Evolutionary conservation across 805 yeast species (phyloP).

Genomic region (Torulaspora delbrueckii): DNA sequence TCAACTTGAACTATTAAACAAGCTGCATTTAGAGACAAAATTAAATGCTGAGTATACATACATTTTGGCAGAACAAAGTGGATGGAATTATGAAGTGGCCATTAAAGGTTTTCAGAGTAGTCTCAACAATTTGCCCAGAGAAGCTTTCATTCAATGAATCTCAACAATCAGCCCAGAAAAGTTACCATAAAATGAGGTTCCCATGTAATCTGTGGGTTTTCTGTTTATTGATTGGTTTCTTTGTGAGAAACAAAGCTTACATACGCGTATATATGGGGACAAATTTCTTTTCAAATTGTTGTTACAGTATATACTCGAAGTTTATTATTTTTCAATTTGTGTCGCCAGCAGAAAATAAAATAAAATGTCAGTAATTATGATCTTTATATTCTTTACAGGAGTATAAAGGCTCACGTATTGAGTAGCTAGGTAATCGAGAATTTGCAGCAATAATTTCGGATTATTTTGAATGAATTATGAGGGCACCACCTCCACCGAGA

Average conservation of each 20-base stretch:
- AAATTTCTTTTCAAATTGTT: background rate
- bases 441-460: background rate
- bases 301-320: background rate
- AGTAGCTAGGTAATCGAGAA: too few relatives aligned
- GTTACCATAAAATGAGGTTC: too few relatives aligned
- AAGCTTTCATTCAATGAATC: constrained; percentile 42
- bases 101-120: constrained; percentile 65
- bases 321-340: background rate
- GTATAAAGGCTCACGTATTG: too few relatives aligned
- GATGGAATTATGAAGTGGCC: constrained; percentile 73
- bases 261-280: background rate
- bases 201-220: background rate
- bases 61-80: constrained; percentile 82
- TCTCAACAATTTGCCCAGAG: constrained; percentile 52
- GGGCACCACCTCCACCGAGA: constrained; percentile 34
- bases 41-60: constrained; percentile 73
- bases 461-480: constrained; percentile 19
- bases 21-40: constrained; percentile 65
- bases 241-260: background rate
- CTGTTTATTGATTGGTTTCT: background rate
- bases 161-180: background rate
- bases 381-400: too few relatives aligned
- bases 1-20: constrained; percentile 62
- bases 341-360: background rate
- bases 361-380: background rate